Percentiles rank a stretch among this genome's conserved stretches.
Conservation (phyloP, 148 eudicot genomes). For the Rhododendron henanense region DNA sequence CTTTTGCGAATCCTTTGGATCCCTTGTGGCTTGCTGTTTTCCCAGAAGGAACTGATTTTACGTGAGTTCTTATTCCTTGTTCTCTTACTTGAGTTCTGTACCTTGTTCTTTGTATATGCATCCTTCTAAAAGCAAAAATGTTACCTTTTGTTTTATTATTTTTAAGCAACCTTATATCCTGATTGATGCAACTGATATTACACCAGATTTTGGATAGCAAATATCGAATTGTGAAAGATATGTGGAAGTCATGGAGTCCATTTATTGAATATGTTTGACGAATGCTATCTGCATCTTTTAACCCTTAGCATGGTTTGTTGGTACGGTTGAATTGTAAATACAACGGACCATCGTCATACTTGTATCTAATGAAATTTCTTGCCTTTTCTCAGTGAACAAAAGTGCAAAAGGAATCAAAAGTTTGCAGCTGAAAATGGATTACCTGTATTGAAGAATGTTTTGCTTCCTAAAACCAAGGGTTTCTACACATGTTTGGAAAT, state of each 20-base stretch:
- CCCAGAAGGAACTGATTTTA: slow-evolving; percentile 84
- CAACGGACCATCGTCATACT: not conserved
- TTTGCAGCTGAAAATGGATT: slow-evolving; percentile 58
- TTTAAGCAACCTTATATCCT: not conserved
- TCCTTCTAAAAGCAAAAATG: not conserved
- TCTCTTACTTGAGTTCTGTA: slow-evolving; percentile 34
- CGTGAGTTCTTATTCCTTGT: slow-evolving; percentile 36
- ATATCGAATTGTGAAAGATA: not conserved
- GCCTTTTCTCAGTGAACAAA: slow-evolving; percentile 42
- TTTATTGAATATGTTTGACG: not conserved
- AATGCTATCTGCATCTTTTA: not conserved
- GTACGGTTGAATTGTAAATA: not conserved
- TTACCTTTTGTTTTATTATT: not conserved
- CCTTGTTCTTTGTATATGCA: slow-evolving; percentile 4
- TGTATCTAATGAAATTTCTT: not conserved
- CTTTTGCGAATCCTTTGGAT: slow-evolving; percentile 42
- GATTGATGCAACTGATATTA: not conserved
- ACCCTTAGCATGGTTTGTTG: not conserved
- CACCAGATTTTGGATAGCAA: not conserved
- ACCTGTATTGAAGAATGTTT: slow-evolving; percentile 58
- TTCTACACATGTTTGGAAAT: slow-evolving; percentile 60
- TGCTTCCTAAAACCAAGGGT: slow-evolving; percentile 77
- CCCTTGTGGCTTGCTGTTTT: slow-evolving; percentile 72
- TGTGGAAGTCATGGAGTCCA: not conserved
- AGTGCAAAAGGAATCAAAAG: slow-evolving; percentile 53